Conservation (phyloP, 768 basidiomycete genomes). For the Floccularia luteovirens region DNA sequence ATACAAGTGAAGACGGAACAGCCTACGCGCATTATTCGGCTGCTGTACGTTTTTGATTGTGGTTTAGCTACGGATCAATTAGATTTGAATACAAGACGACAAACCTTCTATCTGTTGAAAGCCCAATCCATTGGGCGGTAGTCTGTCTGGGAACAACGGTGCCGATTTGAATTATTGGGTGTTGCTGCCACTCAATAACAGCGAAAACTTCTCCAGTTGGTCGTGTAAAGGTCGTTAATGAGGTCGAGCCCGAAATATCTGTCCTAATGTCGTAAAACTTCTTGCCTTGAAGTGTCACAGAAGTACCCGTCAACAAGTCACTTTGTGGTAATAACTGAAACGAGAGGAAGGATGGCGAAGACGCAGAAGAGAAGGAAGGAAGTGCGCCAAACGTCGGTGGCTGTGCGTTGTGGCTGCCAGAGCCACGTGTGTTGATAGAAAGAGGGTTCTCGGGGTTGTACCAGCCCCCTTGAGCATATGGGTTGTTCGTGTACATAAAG, state of each 20-base stretch:
- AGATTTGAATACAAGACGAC: conserved; percentile 8
- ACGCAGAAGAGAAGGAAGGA: not conserved
- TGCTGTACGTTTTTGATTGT: no score
- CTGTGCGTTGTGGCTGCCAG: no score
- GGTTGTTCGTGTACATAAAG: conserved; percentile 3
- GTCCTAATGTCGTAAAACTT: conserved; percentile 28
- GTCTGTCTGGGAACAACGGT: conserved; percentile 23
- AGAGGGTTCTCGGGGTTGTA: conserved; percentile 2
- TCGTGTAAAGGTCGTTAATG: conserved; percentile 30
- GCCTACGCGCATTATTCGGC: conserved; percentile 28
- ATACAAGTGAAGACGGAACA: conserved; percentile 34
- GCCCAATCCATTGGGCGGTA: conserved; percentile 34
- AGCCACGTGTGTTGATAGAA: no score
- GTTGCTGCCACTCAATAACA: conserved; percentile 32
- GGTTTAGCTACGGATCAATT: not conserved
- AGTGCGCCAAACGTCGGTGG: no score
- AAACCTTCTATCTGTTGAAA: conserved; percentile 34
- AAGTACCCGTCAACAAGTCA: conserved; percentile 32
- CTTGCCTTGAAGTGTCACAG: conserved; percentile 29
- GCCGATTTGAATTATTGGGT: conserved; percentile 27
- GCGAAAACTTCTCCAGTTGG: conserved; percentile 26
- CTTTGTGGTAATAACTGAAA: conserved; percentile 33
- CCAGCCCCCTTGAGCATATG: conserved; percentile 3
- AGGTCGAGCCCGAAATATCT: conserved; percentile 15
- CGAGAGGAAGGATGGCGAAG: conserved; percentile 22